Conservation (phyloP, 768 basidiomycete species). For the Macrolepiota dolichaula region DNA sequence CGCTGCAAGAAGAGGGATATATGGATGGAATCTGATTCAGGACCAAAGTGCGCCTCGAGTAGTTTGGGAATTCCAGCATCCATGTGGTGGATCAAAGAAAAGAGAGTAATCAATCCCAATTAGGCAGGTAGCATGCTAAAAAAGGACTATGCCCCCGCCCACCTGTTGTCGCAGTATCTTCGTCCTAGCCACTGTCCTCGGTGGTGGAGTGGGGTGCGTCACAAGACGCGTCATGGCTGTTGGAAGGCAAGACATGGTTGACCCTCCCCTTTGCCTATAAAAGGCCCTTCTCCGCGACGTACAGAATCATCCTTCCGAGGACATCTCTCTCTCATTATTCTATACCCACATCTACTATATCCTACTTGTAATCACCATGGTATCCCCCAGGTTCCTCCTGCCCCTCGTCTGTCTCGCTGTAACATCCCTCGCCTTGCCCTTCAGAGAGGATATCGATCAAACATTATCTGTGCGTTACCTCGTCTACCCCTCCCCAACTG, state of each 20-base stretch:
- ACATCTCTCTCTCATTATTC: not conserved
- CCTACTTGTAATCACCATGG: not conserved
- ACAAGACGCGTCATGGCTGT: not conserved
- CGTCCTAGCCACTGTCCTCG: not conserved
- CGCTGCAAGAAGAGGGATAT: constrained; percentile 41
- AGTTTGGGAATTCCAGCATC: constrained; percentile 23
- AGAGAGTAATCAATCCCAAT: not conserved
- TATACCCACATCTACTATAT: not conserved
- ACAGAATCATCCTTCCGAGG: not conserved
- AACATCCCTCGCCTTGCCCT: not conserved
- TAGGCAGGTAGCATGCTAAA: not conserved
- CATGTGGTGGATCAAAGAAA: constrained; percentile 17
- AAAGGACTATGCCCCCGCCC: not conserved
- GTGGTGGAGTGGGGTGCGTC: not conserved
- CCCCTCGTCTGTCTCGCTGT: not conserved
- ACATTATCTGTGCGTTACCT: not conserved
- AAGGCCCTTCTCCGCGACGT: not conserved
- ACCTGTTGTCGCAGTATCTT: not conserved
- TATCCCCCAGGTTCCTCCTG: not conserved
- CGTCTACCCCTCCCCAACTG: not conserved
- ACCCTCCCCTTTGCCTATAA: not conserved
- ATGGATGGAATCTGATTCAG: constrained; percentile 54
- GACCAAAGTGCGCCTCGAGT: constrained; percentile 59
- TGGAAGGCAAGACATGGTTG: not conserved
- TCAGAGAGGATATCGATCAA: too few species aligned